A percentile compares a stretch with the other conserved stretches of the same genome.
These are phyloP conservation scores for Leucogyrophana mollusca DNA, from an alignment of 768 basidiomycete species.

Conservation along the genomic window DNA sequence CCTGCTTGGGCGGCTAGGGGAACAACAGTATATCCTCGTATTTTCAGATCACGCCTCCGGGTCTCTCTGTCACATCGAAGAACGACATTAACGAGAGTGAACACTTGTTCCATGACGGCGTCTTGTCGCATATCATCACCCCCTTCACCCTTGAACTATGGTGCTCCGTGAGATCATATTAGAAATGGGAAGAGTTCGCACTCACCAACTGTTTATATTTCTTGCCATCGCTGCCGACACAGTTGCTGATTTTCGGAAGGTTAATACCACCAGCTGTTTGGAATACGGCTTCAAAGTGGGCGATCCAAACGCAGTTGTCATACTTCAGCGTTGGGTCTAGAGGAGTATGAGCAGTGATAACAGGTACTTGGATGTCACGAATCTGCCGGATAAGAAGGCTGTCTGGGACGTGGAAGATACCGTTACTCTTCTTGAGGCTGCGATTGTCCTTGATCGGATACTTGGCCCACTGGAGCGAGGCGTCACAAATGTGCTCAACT, in stretches of 20 bases:
- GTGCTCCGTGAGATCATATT: not conserved
- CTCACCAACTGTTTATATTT: slow-evolving; percentile 80
- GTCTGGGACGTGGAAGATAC: slow-evolving; percentile 42
- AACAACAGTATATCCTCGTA: slow-evolving; percentile 87
- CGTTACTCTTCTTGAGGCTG: slow-evolving; percentile 9
- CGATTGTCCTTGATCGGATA: slow-evolving; percentile 45
- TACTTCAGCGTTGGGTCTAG: slow-evolving; percentile 74
- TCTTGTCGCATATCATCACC: slow-evolving; percentile 94
- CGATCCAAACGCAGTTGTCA: slow-evolving; percentile 65
- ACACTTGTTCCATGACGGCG: slow-evolving; percentile 99
- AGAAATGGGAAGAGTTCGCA: slow-evolving; percentile 1
- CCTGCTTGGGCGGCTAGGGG: slow-evolving; percentile 82
- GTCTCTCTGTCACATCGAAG: slow-evolving; percentile 76
- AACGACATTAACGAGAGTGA: slow-evolving; percentile 81
- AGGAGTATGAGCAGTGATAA: slow-evolving; percentile 70
- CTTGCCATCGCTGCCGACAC: slow-evolving; percentile 63
- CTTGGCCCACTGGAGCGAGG: slow-evolving; percentile 74
- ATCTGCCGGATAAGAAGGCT: slow-evolving; percentile 47
- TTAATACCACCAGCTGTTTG: slow-evolving; percentile 74
- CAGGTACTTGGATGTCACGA: slow-evolving; percentile 66
- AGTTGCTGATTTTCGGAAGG: slow-evolving; percentile 76
- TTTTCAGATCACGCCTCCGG: slow-evolving; percentile 62
- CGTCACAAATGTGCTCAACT: slow-evolving; percentile 61
- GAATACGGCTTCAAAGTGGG: slow-evolving; percentile 57
- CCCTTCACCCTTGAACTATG: slow-evolving; percentile 88